Evolutionary conservation across 2,329 filamentous ascomycete species (phyloP).

Genomic region (Beauveria asiatica): DNA sequence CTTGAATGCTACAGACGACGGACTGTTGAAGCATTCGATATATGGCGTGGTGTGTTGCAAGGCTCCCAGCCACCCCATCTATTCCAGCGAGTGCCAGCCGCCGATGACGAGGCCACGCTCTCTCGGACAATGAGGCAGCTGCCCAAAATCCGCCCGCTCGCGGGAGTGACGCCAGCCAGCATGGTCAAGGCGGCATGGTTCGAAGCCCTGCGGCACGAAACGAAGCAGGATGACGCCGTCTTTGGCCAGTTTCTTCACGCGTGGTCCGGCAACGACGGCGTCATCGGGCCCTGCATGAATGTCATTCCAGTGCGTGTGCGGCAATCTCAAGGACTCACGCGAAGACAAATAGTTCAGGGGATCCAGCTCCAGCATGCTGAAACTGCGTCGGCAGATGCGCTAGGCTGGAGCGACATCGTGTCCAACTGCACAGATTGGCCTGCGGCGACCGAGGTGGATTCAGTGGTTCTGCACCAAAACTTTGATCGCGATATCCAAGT

Average conservation of each 20-base stretch:
- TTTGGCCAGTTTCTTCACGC: constrained; percentile 5
- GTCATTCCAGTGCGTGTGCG: background rate
- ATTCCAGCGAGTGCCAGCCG: background rate
- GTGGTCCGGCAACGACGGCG: background rate
- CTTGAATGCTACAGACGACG: background rate
- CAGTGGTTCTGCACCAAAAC: constrained; percentile 5
- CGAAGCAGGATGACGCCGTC: background rate
- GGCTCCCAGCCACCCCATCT: background rate
- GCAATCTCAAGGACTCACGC: background rate
- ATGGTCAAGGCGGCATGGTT: constrained; percentile 4
- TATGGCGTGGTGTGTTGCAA: background rate
- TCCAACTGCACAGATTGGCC: constrained; percentile 1
- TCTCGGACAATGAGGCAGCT: background rate
- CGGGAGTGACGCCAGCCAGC: background rate
- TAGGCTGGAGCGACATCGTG: constrained; percentile 1
- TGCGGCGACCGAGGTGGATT: background rate
- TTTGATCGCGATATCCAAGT: background rate
- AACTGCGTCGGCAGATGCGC: background rate
- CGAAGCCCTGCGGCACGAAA: background rate
- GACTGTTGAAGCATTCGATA: background rate
- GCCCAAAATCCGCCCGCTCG: background rate
- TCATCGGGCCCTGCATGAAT: constrained; percentile 4
- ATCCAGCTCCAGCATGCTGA: background rate
- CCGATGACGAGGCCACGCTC: background rate
- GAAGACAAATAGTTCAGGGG: background rate